Percentiles rank a stretch among this genome's conserved stretches.
Evolutionary conservation across 106 monocot genomes (phyloP).

Genomic region (Phalaenopsis aphrodite): DNA sequence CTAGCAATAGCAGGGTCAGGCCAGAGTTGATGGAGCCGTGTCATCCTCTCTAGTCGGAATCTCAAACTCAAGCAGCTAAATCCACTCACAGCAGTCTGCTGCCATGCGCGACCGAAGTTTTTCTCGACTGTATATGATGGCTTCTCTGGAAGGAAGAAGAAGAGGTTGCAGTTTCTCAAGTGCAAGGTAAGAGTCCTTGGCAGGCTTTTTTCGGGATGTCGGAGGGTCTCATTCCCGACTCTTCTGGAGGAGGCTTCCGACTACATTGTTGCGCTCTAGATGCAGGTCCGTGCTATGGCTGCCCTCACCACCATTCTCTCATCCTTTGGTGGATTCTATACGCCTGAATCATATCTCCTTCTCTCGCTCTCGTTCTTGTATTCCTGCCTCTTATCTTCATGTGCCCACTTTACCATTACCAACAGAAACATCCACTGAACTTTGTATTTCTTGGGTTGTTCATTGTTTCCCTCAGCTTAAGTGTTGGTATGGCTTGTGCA

Average conservation of each 20-base stretch:
- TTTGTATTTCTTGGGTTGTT: constrained; percentile 86
- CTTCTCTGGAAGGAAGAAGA: too few species aligned
- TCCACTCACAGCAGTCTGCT: background rate
- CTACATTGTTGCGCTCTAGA: constrained; percentile 68
- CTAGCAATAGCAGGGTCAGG: constrained; percentile 16
- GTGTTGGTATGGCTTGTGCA: too few species aligned
- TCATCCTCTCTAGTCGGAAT: constrained; percentile 26
- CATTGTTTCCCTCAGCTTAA: too few species aligned
- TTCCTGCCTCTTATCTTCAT: constrained; percentile 39
- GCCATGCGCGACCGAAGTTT: too few species aligned
- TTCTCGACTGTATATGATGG: background rate
- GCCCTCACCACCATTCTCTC: constrained; percentile 35
- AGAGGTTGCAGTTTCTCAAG: constrained; percentile 2
- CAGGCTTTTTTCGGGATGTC: constrained; percentile 53
- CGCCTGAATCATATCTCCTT: too few species aligned
- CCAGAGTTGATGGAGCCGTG: constrained; percentile 56
- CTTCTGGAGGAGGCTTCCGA: constrained; percentile 51
- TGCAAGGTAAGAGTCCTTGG: constrained; percentile 31
- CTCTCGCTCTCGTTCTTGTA: background rate
- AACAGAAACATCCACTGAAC: constrained; percentile 89
- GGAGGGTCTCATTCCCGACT: constrained; percentile 32
- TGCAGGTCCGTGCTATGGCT: constrained; percentile 56
- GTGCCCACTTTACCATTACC: constrained; percentile 74
- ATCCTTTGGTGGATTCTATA: background rate
- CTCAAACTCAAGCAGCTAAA: background rate